Percentiles rank a stretch among this genome's conserved stretches.
phyloP scores from a whole-genome alignment of 106 monocot species.

The Narthecium ossifragum region DNA sequence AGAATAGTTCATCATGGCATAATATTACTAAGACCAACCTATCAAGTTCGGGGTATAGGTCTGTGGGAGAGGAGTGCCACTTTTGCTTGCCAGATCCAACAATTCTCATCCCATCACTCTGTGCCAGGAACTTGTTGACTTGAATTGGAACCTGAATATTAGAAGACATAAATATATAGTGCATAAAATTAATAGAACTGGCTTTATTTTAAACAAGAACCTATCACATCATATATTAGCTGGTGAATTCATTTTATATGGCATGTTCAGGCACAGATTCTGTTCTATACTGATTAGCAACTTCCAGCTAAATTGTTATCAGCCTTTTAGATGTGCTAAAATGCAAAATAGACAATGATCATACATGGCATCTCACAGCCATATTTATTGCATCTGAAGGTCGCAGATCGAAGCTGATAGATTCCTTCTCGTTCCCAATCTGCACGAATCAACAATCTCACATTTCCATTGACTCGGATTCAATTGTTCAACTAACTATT shows the following conservation, averaged over 20 bases:
- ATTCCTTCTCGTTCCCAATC: slow-evolving; percentile 74
- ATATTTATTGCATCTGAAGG: slow-evolving; percentile 97
- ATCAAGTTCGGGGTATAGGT: slow-evolving; percentile 71
- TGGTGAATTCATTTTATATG: too few species aligned
- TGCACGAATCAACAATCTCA: slow-evolving; percentile 14
- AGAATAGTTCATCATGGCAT: too few species aligned
- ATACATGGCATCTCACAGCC: slow-evolving; percentile 86
- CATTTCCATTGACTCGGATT: neutral
- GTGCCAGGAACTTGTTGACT: slow-evolving; percentile 73
- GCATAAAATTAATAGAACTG: too few species aligned
- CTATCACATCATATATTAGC: too few species aligned
- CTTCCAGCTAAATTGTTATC: too few species aligned
- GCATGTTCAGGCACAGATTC: too few species aligned
- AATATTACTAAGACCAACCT: too few species aligned
- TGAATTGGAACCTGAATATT: slow-evolving; percentile 79
- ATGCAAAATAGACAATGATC: neutral
- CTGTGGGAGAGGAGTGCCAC: slow-evolving; percentile 23
- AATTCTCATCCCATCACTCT: slow-evolving; percentile 86
- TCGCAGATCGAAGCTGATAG: slow-evolving; percentile 69
- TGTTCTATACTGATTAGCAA: too few species aligned
- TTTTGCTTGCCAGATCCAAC: slow-evolving; percentile 51
- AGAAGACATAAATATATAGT: too few species aligned
- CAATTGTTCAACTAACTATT: neutral
- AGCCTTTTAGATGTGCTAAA: neutral
- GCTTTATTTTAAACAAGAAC: too few species aligned